Evolutionary conservation across 108 stramenopile species (phyloP).

Genomic region (Skeletonema costatum): DNA sequence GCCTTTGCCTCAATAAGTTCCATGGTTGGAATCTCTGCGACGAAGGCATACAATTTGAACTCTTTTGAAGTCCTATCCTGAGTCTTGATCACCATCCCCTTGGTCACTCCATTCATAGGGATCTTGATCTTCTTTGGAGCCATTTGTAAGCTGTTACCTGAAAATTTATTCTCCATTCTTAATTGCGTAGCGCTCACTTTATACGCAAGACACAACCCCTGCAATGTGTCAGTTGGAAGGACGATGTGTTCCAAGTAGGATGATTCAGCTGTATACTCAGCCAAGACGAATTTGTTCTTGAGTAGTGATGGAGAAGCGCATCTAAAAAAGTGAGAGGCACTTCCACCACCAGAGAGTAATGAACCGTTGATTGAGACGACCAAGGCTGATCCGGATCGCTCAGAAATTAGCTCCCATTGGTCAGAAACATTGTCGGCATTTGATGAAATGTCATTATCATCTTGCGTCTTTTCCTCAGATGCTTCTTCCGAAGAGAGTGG

Average conservation of each 20-base stretch:
- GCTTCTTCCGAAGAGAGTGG: neutral
- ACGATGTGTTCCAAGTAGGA: slow-evolving; percentile 76
- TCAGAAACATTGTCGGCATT: slow-evolving; percentile 6
- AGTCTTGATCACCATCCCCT: slow-evolving; percentile 61
- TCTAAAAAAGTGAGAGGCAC: slow-evolving; percentile 13
- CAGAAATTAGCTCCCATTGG: slow-evolving; percentile 49
- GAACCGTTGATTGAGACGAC: slow-evolving; percentile 40
- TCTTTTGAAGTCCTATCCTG: slow-evolving; percentile 84
- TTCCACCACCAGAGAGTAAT: slow-evolving; percentile 8
- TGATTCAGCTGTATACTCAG: slow-evolving; percentile 29
- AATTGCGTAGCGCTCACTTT: slow-evolving; percentile 68
- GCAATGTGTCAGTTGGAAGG: slow-evolving; percentile 86
- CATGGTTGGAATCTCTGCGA: slow-evolving; percentile 69
- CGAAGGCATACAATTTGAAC: slow-evolving; percentile 78
- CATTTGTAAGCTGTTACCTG: slow-evolving; percentile 70
- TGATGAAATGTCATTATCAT: slow-evolving; percentile 1
- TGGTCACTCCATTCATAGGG: slow-evolving; percentile 47
- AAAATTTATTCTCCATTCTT: slow-evolving; percentile 77
- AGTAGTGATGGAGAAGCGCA: slow-evolving; percentile 28
- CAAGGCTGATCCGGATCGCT: slow-evolving; percentile 38
- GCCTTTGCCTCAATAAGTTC: slow-evolving; percentile 69
- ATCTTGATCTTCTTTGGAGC: slow-evolving; percentile 85
- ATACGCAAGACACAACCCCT: slow-evolving; percentile 86
- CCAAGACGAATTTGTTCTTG: slow-evolving; percentile 44
- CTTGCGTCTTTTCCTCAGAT: slow-evolving; percentile 27